Conservation (phyloP, 805 yeast species). For the Scheffersomyces amazonensis region DNA sequence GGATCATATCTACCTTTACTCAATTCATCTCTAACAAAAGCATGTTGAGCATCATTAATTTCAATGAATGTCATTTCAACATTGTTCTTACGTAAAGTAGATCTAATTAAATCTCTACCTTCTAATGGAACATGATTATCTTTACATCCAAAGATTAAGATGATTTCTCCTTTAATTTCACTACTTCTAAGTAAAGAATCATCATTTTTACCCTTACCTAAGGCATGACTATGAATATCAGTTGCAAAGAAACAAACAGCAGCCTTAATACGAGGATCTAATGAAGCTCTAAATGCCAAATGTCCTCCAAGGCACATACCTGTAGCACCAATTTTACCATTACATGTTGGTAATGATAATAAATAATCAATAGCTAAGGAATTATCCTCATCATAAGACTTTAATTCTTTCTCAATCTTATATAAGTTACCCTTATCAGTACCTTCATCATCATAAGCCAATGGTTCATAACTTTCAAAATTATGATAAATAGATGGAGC, state of each 20-base stretch:
- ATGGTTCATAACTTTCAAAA: slow-evolving; percentile 59
- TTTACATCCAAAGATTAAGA: slow-evolving; percentile 72
- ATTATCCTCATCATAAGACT: slow-evolving; percentile 75
- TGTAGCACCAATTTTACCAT: slow-evolving; percentile 74
- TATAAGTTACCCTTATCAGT: slow-evolving; percentile 71
- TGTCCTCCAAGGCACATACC: slow-evolving; percentile 91
- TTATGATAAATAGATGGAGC: slow-evolving; percentile 80
- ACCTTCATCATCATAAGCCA: slow-evolving; percentile 68
- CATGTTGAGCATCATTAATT: slow-evolving; percentile 78
- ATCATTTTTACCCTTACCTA: slow-evolving; percentile 63
- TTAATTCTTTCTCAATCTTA: slow-evolving; percentile 64
- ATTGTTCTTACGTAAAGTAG: slow-evolving; percentile 52
- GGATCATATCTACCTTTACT: slow-evolving; percentile 82
- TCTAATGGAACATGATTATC: slow-evolving; percentile 79
- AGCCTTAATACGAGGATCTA: slow-evolving; percentile 63
- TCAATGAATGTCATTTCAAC: slow-evolving; percentile 72
- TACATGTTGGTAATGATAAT: slow-evolving; percentile 55
- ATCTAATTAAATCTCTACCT: slow-evolving; percentile 71
- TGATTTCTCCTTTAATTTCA: slow-evolving; percentile 58
- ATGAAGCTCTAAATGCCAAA: slow-evolving; percentile 66
- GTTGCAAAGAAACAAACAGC: slow-evolving; percentile 79
- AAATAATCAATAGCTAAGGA: slow-evolving; percentile 62
- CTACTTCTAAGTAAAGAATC: slow-evolving; percentile 59
- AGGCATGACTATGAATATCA: slow-evolving; percentile 66
- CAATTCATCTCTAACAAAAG: slow-evolving; percentile 74